Conservation (phyloP, 1,284 basidiomycete genomes). For the Thelephora terrestris region DNA sequence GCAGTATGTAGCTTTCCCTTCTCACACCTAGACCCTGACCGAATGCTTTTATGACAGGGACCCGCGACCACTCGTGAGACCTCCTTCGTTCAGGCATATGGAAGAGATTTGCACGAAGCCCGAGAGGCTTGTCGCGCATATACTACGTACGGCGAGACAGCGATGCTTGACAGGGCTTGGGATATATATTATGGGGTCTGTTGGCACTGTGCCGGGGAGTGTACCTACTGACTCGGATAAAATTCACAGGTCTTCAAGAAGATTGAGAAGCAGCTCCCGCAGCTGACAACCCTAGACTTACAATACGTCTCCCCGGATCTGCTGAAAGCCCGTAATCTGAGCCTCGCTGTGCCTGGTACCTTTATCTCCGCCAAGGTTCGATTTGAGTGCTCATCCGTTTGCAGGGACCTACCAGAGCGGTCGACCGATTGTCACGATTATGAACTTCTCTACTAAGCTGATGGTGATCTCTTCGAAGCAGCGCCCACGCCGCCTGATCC, state of each 20-base stretch:
- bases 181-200: constrained; percentile 90
- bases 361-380: not conserved
- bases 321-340: constrained; percentile 81
- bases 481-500: constrained; percentile 81
- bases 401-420: constrained; percentile 91
- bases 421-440: constrained; percentile 77
- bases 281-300: constrained; percentile 86
- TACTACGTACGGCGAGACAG: constrained; percentile 78
- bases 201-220: not conserved
- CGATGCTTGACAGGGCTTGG: constrained; percentile 98
- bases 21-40: not conserved
- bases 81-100: constrained; percentile 92
- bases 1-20: constrained; percentile 40
- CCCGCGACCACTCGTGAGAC: constrained; percentile 93
- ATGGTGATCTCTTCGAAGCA: constrained; percentile 98
- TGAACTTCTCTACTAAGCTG: constrained; percentile 78
- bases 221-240: not conserved
- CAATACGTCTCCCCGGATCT: constrained; percentile 97
- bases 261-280: constrained; percentile 89
- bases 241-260: constrained; percentile 83
- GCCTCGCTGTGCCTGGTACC: constrained; percentile 89
- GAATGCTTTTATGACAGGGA: constrained; percentile 39
- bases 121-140: constrained; percentile 87
- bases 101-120: constrained; percentile 90
- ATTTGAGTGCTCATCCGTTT: not conserved